phyloP scores from a whole-genome alignment of 179 eudicot species.

The Corrigiola litoralis region DNA sequence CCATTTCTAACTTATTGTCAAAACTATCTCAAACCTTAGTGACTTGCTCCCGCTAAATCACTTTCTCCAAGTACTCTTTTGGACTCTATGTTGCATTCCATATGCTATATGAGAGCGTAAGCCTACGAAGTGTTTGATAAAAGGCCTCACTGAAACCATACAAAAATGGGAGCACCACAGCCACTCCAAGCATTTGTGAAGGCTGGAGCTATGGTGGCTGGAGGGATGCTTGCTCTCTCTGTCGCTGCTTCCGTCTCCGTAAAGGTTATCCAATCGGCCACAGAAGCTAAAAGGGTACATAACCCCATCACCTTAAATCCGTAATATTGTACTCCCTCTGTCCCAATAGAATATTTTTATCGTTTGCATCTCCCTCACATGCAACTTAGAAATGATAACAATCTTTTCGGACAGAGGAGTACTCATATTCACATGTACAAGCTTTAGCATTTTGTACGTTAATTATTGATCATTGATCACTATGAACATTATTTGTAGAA shows the following conservation, averaged over 20 bases:
- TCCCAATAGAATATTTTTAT: too few relatives aligned
- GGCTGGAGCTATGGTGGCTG: slow-evolving; percentile 21
- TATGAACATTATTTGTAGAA: slow-evolving; percentile 25
- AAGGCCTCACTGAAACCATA: slow-evolving; percentile 14
- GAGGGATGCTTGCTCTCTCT: slow-evolving; percentile 27
- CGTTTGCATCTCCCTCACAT: too few relatives aligned
- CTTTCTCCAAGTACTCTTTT: too few relatives aligned
- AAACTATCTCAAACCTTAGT: too few relatives aligned
- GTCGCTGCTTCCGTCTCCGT: slow-evolving; percentile 24
- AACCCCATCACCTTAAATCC: neutral
- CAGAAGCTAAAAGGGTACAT: slow-evolving; percentile 27
- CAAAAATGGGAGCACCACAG: slow-evolving; percentile 23
- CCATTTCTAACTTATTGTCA: too few relatives aligned
- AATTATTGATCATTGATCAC: neutral
- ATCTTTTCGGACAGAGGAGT: too few relatives aligned
- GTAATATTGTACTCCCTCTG: too few relatives aligned
- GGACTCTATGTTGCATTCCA: too few relatives aligned
- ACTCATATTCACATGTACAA: too few relatives aligned
- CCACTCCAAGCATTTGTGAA: slow-evolving; percentile 8
- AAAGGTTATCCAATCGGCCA: slow-evolving; percentile 22
- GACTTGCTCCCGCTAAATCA: too few relatives aligned
- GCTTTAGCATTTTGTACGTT: neutral
- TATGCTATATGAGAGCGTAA: too few relatives aligned
- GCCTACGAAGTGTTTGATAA: slow-evolving; percentile 33
- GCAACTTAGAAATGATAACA: too few relatives aligned